Evolutionary conservation across 805 yeast genomes (phyloP), one percentile per base, ranked within the genome.

Genomic region (Wickerhamiella shivajii): DNA sequence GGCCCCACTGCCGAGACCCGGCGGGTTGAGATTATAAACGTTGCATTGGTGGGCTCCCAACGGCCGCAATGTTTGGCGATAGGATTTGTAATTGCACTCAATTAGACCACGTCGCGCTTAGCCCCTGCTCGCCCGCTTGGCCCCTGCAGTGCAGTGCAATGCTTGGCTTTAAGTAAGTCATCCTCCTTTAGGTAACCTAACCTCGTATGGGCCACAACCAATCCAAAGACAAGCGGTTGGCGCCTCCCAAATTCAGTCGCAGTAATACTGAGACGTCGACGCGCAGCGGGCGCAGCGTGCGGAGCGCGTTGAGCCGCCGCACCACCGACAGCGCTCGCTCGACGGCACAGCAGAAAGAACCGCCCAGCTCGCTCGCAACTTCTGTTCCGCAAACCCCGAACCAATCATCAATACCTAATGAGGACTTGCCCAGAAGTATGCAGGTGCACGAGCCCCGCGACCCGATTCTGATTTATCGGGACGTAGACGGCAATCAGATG

Each of bases 391-490:
- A n/a, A n/a, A n/a, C n/a, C n/a, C n/a, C n/a, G n/a, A n/a, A n/a
- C n/a, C n/a, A n/a, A n/a, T n/a, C 40, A 43, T 6, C 46, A 47
- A 26, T 49, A 49, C 19, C 47, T 49, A 31, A 48, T 49, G 24
- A 19, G 18, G n/a, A n/a, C 15, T 36, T 40, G 18, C 45, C 38
- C 37, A 50, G 18, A 21, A 28, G 22, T 55, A 74, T 36, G 81
- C 83, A 12, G 72, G 77, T 12, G 71, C 79, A 24, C 39, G 77
- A 67, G 44, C 87, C 90, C 13, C 76, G 71, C 45, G 72, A 73
- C 34, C 85, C 90, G 2, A 78, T 78, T 39, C 61, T 78, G 44
- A 62, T 74, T 43, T 61, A 71, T 34, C 55, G 71, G 41, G 64
- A 65, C 41, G 63, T 63, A 31, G 62, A 60, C 43, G 67, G 64